phyloP scores from a whole-genome alignment of 352 stramenopile genomes.

The Phytophthora europaea region DNA sequence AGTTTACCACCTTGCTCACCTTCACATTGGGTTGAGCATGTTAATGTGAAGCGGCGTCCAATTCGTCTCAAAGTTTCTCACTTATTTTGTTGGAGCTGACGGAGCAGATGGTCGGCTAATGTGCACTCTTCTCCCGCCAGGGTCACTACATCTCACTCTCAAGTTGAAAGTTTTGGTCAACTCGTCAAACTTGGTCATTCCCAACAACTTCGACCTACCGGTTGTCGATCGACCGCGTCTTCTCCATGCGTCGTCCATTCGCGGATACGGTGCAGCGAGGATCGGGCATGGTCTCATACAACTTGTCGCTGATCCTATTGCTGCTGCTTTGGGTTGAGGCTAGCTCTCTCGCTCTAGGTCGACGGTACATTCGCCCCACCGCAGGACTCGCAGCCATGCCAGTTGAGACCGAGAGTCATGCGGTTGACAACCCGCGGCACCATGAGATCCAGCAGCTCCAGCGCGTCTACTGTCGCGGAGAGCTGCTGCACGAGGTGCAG shows the following conservation, averaged over 20 bases:
- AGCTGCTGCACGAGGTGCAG: slow-evolving; percentile 76
- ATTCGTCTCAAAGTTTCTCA: neutral
- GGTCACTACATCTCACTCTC: neutral
- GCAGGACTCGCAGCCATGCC: slow-evolving; percentile 13
- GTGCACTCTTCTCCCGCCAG: neutral
- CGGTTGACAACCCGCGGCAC: slow-evolving; percentile 13
- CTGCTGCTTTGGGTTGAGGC: slow-evolving; percentile 20
- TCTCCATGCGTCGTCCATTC: neutral
- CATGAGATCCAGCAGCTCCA: slow-evolving; percentile 40
- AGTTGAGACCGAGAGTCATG: slow-evolving; percentile 7
- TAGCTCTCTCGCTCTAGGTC: slow-evolving; percentile 18
- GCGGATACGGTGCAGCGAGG: neutral
- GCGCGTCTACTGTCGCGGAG: slow-evolving; percentile 60
- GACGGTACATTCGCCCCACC: slow-evolving; percentile 23
- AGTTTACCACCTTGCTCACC: too few relatives aligned
- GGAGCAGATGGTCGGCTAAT: neutral
- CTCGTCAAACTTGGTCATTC: neutral
- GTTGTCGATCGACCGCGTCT: slow-evolving; percentile 31
- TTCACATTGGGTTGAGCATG: too few relatives aligned
- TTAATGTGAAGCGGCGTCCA: neutral
- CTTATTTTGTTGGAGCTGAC: neutral
- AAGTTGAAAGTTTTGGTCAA: neutral
- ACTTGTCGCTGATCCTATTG: slow-evolving; percentile 9
- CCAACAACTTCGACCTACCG: neutral
- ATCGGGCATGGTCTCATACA: slow-evolving; percentile 28